Evolutionary conservation across 345 rosid genomes (phyloP).

Genomic region (Carallia pectinifolia): DNA sequence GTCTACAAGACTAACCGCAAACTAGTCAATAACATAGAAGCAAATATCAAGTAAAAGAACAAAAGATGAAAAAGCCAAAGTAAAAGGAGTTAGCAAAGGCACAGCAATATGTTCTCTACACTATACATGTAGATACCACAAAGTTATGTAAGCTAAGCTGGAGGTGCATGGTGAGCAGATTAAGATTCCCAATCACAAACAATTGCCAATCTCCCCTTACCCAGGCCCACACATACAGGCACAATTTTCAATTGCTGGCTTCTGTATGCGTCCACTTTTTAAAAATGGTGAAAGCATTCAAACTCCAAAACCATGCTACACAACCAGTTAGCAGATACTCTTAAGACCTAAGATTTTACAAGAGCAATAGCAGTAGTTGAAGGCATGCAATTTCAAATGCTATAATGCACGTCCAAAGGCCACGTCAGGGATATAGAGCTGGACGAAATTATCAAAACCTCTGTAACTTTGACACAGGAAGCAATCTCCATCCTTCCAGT

Average conservation of each 20-base stretch:
- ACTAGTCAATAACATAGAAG: constrained; percentile 6
- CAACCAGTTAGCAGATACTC: not conserved
- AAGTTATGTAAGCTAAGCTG: not conserved
- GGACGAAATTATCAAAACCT: constrained; percentile 46
- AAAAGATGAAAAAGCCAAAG: not conserved
- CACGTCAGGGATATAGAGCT: not conserved
- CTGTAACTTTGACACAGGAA: constrained; percentile 83
- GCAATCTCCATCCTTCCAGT: constrained; percentile 83
- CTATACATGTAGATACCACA: not conserved
- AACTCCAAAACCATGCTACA: not conserved
- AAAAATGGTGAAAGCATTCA: not conserved
- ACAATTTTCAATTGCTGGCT: not conserved
- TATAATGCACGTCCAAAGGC: too few species aligned
- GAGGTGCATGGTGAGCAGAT: too few species aligned
- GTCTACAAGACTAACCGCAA: not conserved
- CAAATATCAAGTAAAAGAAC: not conserved
- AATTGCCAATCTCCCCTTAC: too few species aligned
- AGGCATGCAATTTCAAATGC: not conserved
- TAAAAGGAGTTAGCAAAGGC: not conserved
- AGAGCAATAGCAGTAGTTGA: not conserved
- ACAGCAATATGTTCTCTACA: not conserved
- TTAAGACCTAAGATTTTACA: too few species aligned
- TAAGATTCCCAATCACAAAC: too few species aligned
- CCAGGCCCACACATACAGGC: not conserved
- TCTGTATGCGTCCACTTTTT: not conserved